phyloP scores from a whole-genome alignment of 108 stramenopile species.

The Chaetoceros tenuissimus region DNA sequence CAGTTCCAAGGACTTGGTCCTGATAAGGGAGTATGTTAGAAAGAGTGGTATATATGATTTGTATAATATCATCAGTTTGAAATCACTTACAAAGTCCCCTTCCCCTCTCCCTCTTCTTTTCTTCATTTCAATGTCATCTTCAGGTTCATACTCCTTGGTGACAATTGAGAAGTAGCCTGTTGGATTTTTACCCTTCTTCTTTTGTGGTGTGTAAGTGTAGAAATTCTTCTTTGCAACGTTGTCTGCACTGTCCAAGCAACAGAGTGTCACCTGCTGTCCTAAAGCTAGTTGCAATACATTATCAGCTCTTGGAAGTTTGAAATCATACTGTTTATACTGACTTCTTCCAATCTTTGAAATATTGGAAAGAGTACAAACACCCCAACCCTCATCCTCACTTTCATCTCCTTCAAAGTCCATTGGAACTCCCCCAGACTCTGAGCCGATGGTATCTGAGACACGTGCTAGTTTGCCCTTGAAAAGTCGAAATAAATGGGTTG shows the following conservation, averaged over 20 bases:
- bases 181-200: slow-evolving; percentile 7
- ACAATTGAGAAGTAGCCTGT: slow-evolving; percentile 29
- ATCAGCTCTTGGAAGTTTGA: slow-evolving; percentile 39
- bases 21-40: slow-evolving; percentile 4
- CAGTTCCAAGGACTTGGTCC: slow-evolving; percentile 38
- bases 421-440: slow-evolving; percentile 17
- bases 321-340: slow-evolving; percentile 42
- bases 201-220: slow-evolving; percentile 26
- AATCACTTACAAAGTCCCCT: slow-evolving; percentile 46
- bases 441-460: background rate
- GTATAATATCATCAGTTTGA: background rate
- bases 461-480: background rate
- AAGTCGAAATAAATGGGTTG: background rate
- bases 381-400: slow-evolving; percentile 50
- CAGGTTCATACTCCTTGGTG: slow-evolving; percentile 15
- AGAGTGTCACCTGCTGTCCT: slow-evolving; percentile 54
- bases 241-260: slow-evolving; percentile 43
- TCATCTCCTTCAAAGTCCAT: slow-evolving; percentile 51
- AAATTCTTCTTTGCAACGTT: slow-evolving; percentile 50
- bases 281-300: slow-evolving; percentile 38
- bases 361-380: slow-evolving; percentile 43
- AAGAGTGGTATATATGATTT: background rate
- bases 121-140: slow-evolving; percentile 25
- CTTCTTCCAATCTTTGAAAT: slow-evolving; percentile 27
- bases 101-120: slow-evolving; percentile 15